These are phyloP conservation scores for Fusarium sp. DNA, from an alignment of 2,329 filamentous ascomycete genomes.

Conservation along the genomic window DNA sequence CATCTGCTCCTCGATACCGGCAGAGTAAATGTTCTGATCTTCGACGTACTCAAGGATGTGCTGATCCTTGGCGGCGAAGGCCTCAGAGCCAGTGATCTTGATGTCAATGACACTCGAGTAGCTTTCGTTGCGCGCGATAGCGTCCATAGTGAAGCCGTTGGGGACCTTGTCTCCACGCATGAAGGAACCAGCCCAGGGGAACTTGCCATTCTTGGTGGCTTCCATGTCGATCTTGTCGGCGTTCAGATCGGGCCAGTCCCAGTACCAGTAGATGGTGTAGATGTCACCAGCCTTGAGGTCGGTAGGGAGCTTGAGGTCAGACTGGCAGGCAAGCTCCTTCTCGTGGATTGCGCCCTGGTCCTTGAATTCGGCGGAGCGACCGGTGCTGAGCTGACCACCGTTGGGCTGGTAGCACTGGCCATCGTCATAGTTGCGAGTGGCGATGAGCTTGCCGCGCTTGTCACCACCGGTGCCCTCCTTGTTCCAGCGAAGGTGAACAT, in stretches of 20 bases:
- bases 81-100: slow-evolving; percentile 49
- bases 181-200: slow-evolving; percentile 56
- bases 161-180: slow-evolving; percentile 53
- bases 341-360: slow-evolving; percentile 65
- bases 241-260: slow-evolving; percentile 84
- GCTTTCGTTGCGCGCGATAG: slow-evolving; percentile 54
- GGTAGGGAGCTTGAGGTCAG: slow-evolving; percentile 78
- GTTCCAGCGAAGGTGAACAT: slow-evolving; percentile 84
- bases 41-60: slow-evolving; percentile 47
- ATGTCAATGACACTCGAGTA: slow-evolving; percentile 56
- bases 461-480: slow-evolving; percentile 83
- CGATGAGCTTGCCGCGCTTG: slow-evolving; percentile 78
- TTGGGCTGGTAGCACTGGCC: slow-evolving; percentile 89
- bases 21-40: slow-evolving; percentile 55
- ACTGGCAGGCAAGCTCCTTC: slow-evolving; percentile 80
- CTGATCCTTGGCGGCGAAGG: slow-evolving; percentile 40
- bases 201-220: slow-evolving; percentile 54
- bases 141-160: slow-evolving; percentile 51
- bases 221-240: slow-evolving; percentile 54
- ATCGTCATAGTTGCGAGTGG: slow-evolving; percentile 87
- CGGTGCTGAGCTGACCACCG: slow-evolving; percentile 63
- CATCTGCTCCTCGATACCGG: slow-evolving; percentile 60
- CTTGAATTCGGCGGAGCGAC: slow-evolving; percentile 68
- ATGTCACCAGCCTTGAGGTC: slow-evolving; percentile 70
- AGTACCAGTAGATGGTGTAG: slow-evolving; percentile 94